Evolutionary conservation across 371 early-diverging fungal genomes (phyloP), one percentile per base, ranked within the genome.

Genomic region (Mycotypha africana): DNA sequence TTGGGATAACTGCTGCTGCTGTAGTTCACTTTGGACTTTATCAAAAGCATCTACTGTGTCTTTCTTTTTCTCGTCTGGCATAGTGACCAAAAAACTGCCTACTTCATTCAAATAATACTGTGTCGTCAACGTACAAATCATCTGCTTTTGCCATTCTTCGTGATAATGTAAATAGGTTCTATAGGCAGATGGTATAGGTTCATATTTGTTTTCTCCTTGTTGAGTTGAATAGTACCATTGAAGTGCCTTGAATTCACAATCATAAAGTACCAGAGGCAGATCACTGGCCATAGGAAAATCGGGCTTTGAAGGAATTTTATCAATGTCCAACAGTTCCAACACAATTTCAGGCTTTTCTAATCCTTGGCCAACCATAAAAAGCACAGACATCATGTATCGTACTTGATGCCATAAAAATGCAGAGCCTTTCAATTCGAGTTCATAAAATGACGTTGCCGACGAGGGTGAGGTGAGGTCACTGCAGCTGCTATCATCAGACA

Each of bases 321-420:
- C 35, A 34, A 65, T 38, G 42, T 68, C 59, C 48, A 74, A 42
- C 37, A 79, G 35, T 34, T 68, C 59, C 12, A 58, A 41, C 16
- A 67, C 44, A 4, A 60, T 55, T 35, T 62, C 68, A n/a, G 75
- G 65, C 24, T 50, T 28, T 47, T 71, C 77, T 47, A 54, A 50
- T 17, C 49, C 63, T 62, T 67, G 67, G 4, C 97, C 98, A 4
- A 95, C 81, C 28, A 88, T 65, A 47, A 95, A 87, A 30, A 98
- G 57, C 8, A 95, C 67, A 0, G 92, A 84, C 86, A 93, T 91
- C 81, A 97, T 93, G 62, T 91, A 95, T 31, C 98, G 86, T 25
- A 98, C 95, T 66, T 95, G 97, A 71, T 97, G 97, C 95, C 94
- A 97, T 32, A 97, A 65, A 47, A 97, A 97, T 12, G 95, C 95